phyloP scores from a whole-genome alignment of 2,329 filamentous ascomycete species.

The Whalleya microplaca region DNA sequence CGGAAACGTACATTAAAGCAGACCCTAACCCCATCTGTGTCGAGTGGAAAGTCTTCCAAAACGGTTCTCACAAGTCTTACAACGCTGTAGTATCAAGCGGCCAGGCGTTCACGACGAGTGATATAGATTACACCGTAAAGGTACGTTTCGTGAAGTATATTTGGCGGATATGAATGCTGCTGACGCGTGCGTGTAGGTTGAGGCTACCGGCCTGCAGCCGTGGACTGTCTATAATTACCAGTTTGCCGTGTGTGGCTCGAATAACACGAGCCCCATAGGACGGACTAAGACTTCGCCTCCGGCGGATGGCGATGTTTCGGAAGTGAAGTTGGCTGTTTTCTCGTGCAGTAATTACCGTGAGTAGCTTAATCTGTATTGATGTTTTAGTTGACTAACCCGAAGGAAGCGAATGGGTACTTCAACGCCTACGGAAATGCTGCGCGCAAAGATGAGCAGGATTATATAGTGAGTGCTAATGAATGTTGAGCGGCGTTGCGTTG shows the following conservation, averaged over 20 bases:
- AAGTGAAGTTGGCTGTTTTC: slow-evolving; percentile 39
- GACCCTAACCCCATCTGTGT: slow-evolving; percentile 63
- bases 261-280: slow-evolving; percentile 36
- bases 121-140: slow-evolving; percentile 78
- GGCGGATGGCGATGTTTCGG: slow-evolving; percentile 32
- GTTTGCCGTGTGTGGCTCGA: slow-evolving; percentile 38
- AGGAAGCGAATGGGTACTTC: slow-evolving; percentile 49
- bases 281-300: slow-evolving; percentile 41
- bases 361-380: slow-evolving; percentile 7
- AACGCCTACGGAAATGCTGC: slow-evolving; percentile 50
- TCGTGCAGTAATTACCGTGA: slow-evolving; percentile 41
- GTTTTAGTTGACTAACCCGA: slow-evolving; percentile 1
- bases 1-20: slow-evolving; percentile 48
- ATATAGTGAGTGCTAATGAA: slow-evolving; percentile 43
- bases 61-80: slow-evolving; percentile 43
- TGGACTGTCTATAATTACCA: slow-evolving; percentile 40
- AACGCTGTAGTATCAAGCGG: slow-evolving; percentile 59
- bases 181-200: slow-evolving; percentile 45
- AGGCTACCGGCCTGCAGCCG: slow-evolving; percentile 49
- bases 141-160: slow-evolving; percentile 38
- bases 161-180: not conserved
- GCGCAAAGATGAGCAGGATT: slow-evolving; percentile 50
- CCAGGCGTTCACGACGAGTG: slow-evolving; percentile 68
- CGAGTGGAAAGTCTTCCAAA: slow-evolving; percentile 62
- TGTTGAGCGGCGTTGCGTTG: not conserved